phyloP scores from a whole-genome alignment of 257 asterid genomes.

The Solanum acaule region DNA sequence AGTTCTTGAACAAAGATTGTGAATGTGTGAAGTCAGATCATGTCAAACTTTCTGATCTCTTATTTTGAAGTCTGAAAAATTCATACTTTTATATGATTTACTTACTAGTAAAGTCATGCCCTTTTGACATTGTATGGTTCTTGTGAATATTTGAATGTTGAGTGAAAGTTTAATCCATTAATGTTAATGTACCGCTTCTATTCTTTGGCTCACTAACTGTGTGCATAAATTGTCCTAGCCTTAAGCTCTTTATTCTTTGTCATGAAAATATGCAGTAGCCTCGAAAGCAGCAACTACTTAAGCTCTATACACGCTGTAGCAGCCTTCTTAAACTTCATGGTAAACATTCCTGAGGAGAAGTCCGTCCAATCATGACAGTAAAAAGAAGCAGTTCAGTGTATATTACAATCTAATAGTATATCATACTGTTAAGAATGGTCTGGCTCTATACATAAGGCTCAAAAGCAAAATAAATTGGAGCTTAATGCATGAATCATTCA shows the following conservation, averaged over 20 bases:
- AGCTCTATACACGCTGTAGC: neutral
- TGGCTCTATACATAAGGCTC: neutral
- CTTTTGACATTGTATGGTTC: neutral
- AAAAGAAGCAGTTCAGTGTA: neutral
- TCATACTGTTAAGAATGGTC: neutral
- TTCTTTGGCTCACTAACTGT: neutral
- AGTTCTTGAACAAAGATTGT: neutral
- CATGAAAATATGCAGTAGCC: neutral
- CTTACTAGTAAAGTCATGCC: neutral
- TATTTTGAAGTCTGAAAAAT: neutral
- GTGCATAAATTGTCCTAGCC: neutral
- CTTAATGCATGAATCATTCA: neutral
- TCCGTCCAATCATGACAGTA: neutral
- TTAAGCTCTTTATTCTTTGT: neutral
- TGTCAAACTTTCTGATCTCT: neutral
- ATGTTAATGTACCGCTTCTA: neutral
- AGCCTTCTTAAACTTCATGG: neutral
- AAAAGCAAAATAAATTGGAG: neutral
- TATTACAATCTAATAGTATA: neutral
- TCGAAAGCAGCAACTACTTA: neutral
- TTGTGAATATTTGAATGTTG: neutral
- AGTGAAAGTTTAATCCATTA: neutral
- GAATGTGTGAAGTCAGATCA: neutral
- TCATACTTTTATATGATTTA: neutral
- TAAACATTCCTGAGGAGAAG: neutral